These are phyloP conservation scores for Paraphoma chrysanthemicola DNA, from an alignment of 2,329 filamentous ascomycete genomes.

Conservation along the genomic window DNA sequence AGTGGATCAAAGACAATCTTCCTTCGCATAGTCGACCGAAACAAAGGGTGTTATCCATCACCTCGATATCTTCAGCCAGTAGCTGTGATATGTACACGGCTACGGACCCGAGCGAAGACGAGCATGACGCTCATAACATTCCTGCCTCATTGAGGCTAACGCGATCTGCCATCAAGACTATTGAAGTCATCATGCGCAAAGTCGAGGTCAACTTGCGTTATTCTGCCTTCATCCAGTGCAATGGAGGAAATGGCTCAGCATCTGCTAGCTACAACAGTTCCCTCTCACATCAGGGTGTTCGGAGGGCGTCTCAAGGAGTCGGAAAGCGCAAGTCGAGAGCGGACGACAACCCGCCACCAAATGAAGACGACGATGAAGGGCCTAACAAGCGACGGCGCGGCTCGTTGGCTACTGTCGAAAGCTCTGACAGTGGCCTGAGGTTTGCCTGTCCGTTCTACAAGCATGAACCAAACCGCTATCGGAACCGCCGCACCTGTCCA, in stretches of 20 bases:
- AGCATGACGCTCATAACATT: constrained; percentile 13
- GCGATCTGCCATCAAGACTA: constrained; percentile 28
- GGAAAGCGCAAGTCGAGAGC: constrained; percentile 32
- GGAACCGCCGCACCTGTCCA: constrained; percentile 45
- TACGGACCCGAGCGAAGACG: constrained; percentile 35
- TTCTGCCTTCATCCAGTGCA: constrained; percentile 32
- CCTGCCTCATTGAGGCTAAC: constrained; percentile 8
- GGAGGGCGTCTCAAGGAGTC: constrained; percentile 19
- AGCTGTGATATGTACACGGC: constrained; percentile 39
- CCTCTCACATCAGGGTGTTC: constrained; percentile 11
- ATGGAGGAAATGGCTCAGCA: constrained; percentile 14
- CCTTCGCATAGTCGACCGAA: constrained; percentile 25
- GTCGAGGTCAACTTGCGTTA: constrained; percentile 34
- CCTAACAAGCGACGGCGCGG: constrained; percentile 34
- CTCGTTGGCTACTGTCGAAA: constrained; percentile 30
- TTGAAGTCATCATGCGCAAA: constrained; percentile 37
- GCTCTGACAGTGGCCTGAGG: constrained; percentile 31
- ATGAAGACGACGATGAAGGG: constrained; percentile 31
- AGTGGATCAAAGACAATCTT: constrained; percentile 35
- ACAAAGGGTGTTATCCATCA: constrained; percentile 33
- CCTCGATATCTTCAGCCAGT: constrained; percentile 34
- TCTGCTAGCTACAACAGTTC: background rate
- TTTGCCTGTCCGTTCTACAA: constrained; percentile 54
- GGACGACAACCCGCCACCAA: constrained; percentile 24
- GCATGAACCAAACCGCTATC: constrained; percentile 47